Base-by-base conservation (phyloP, 2,329 filamentous ascomycete species). In the Pleoardoris graminearum region DNA sequence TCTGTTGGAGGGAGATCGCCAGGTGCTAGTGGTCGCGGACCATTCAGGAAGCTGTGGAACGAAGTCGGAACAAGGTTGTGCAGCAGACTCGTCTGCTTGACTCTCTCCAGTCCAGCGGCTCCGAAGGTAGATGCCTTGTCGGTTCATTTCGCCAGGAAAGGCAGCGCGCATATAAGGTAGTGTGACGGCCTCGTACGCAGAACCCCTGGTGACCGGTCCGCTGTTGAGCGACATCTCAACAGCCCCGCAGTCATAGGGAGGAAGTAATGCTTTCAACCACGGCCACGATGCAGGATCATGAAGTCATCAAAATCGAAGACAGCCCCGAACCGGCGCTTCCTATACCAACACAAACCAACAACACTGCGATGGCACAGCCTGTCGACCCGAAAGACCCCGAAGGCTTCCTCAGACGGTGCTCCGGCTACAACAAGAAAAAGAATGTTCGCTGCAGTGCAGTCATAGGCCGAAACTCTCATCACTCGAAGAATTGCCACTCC, bases 371-470 rank as follows among this genome's bases (percentile, higher is more conserved):
- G 21, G 30, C 59, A 39, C 49, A 59, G 12, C 51, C 54, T 1
- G 37, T 50, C 21, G 61, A 66, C 39, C 49, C 59, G 39, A 61
- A 56, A 43, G 68, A 71, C 45, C 67, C 67, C 7, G 66, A 69
- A 41, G 54, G 60, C 36, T 68, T 63, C 37, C 47, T 68, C 22
- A 61, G 51, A 46, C 55, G 62, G 51, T 70, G 67, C 27, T 65
- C 63, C 11, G 65, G 64, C 19, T 51, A 56, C 46, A 68, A 61
- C 51, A 69, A 69, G 47, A 67, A 64, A 49, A 69, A 58, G 3
- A 60, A 48, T 14, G 29, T 55, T 1, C 59, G 65, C 16, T 69
- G 66, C 46, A 57, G 48, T 42, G 54, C 54, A 4, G 19, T 46
- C 38, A 65, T 69, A 32, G 62, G 65, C 4, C 53, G 56, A 19